A percentile compares a stretch with the other conserved stretches of the same genome.
These are phyloP conservation scores for Pisolithus tinctorius DNA, from an alignment of 768 basidiomycete species.

Conservation along the genomic window DNA sequence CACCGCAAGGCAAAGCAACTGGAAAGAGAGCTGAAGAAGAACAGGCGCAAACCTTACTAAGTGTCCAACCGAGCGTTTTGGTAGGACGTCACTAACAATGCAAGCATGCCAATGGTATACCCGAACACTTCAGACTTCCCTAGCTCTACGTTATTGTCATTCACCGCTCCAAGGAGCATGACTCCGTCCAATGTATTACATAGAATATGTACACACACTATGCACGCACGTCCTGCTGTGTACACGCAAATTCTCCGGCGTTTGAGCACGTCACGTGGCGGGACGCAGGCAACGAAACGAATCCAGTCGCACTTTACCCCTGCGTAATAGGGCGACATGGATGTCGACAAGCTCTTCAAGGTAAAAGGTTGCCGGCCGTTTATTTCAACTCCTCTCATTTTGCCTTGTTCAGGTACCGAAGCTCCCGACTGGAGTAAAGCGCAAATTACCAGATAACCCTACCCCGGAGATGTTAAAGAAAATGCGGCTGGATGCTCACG, in stretches of 20 bases:
- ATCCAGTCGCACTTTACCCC: neutral
- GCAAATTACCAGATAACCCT: slow-evolving; percentile 71
- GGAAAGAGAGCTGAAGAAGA: slow-evolving; percentile 89
- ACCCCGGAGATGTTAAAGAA: slow-evolving; percentile 80
- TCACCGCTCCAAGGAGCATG: no score
- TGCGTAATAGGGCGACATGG: slow-evolving; percentile 25
- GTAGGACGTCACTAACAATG: neutral
- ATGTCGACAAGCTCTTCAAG: slow-evolving; percentile 47
- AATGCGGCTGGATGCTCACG: slow-evolving; percentile 49
- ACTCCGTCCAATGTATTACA: no score
- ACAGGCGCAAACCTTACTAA: slow-evolving; percentile 78
- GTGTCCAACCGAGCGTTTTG: neutral
- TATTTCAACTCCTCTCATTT: neutral
- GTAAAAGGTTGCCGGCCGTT: slow-evolving; percentile 14
- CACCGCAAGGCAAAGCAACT: slow-evolving; percentile 87
- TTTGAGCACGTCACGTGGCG: neutral
- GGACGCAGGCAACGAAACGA: neutral
- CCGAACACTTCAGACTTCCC: neutral
- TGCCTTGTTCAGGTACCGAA: slow-evolving; percentile 49
- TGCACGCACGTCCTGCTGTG: no score
- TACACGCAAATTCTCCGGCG: no score
- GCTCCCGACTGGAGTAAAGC: slow-evolving; percentile 58
- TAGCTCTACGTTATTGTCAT: no score
- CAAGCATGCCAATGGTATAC: neutral
- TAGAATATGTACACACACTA: no score